These are phyloP conservation scores for Kwoniella shivajii DNA, from an alignment of 1,284 basidiomycete species.

Conservation along the genomic window DNA sequence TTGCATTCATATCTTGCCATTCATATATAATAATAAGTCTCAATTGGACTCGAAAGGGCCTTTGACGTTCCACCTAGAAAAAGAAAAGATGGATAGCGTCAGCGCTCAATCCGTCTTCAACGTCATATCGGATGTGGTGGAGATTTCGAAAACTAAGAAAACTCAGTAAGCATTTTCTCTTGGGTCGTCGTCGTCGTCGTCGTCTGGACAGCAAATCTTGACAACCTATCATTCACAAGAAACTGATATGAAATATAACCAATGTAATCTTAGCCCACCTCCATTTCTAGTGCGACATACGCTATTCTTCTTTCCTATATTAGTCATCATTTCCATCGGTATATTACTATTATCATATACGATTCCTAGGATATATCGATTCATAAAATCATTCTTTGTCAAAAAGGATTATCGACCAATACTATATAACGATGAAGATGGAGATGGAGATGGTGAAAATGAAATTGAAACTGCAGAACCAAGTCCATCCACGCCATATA, in stretches of 20 bases:
- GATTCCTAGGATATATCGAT: slow-evolving; percentile 34
- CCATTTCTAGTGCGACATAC: slow-evolving; percentile 41
- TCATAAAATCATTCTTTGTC: slow-evolving; percentile 8
- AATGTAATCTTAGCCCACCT: slow-evolving; percentile 30
- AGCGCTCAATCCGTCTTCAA: slow-evolving; percentile 14
- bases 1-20: no score
- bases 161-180: slow-evolving; percentile 9
- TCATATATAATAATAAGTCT: no score
- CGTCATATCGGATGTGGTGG: slow-evolving; percentile 12
- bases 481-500: slow-evolving; percentile 23
- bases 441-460: slow-evolving; percentile 32
- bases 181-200: no score
- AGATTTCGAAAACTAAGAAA: slow-evolving; percentile 12
- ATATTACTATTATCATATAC: slow-evolving; percentile 35
- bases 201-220: not conserved
- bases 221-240: not conserved
- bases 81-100: slow-evolving; percentile 13
- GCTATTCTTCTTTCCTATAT: slow-evolving; percentile 48
- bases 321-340: slow-evolving; percentile 37
- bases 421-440: slow-evolving; percentile 25
- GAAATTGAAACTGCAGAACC: slow-evolving; percentile 20
- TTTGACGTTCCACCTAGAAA: no score
- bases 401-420: slow-evolving; percentile 33
- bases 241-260: not conserved
- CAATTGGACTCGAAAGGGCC: no score